A percentile compares a stretch with the other conserved stretches of the same genome.
These are phyloP conservation scores for Avena atlantica DNA, from an alignment of 176 grass and related monocot genomes.

Conservation along the genomic window DNA sequence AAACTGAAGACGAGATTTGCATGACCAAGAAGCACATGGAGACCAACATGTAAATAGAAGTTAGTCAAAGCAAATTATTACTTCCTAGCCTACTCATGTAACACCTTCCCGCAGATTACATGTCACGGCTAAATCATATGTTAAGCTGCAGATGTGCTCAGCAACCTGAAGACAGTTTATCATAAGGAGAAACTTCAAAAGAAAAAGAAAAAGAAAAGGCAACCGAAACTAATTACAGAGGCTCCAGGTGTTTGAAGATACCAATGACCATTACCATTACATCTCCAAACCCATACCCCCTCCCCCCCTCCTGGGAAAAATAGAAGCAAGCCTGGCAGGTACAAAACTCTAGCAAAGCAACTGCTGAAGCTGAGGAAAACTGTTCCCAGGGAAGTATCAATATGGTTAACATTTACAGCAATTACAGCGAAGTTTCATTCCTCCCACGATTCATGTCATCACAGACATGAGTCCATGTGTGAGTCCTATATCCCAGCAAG, in stretches of 20 bases:
- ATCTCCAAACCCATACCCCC: slow-evolving; percentile 45
- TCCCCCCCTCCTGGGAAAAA: slow-evolving; percentile 36
- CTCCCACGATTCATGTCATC: slow-evolving; percentile 50
- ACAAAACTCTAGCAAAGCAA: slow-evolving; percentile 52
- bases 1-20: background rate
- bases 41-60: background rate
- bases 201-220: background rate
- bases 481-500: slow-evolving; percentile 46
- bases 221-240: slow-evolving; percentile 57
- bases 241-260: slow-evolving; percentile 39
- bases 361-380: slow-evolving; percentile 47
- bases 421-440: slow-evolving; percentile 51
- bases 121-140: slow-evolving; percentile 55
- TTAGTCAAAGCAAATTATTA: background rate
- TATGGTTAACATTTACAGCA: slow-evolving; percentile 78
- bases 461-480: slow-evolving; percentile 30
- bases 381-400: slow-evolving; percentile 50
- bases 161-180: slow-evolving; percentile 39
- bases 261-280: slow-evolving; percentile 34
- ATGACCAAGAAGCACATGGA: background rate
- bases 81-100: background rate
- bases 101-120: slow-evolving; percentile 27
- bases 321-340: slow-evolving; percentile 48
- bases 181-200: slow-evolving; percentile 39
- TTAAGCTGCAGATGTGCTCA: slow-evolving; percentile 49